A percentile compares a stretch with the other conserved stretches of the same genome.
Evolutionary conservation across 2,329 filamentous ascomycete species (phyloP).

Genomic region (Polytolypa hystricis): DNA sequence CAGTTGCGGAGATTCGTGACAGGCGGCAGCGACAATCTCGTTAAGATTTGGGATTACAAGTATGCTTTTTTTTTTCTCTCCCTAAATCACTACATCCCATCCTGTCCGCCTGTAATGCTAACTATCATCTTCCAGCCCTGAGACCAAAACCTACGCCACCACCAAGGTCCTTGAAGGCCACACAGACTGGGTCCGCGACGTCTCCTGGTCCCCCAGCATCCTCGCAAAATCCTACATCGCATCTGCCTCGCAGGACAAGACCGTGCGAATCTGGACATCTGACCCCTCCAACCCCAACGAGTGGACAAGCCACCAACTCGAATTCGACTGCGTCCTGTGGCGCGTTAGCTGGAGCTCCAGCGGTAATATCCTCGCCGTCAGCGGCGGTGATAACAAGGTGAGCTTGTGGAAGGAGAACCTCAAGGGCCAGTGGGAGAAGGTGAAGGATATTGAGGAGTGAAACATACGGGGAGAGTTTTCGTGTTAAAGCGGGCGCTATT

Average conservation of each 20-base stretch:
- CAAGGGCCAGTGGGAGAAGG: slow-evolving; percentile 90
- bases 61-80: slow-evolving; percentile 19
- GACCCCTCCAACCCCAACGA: slow-evolving; percentile 55
- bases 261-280: slow-evolving; percentile 90
- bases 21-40: slow-evolving; percentile 81
- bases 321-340: slow-evolving; percentile 86
- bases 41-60: slow-evolving; percentile 89
- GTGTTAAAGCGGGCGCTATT: background rate
- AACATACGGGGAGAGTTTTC: background rate
- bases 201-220: slow-evolving; percentile 92
- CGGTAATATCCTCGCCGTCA: slow-evolving; percentile 90
- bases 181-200: slow-evolving; percentile 93
- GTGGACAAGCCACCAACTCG: slow-evolving; percentile 77
- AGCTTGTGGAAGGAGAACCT: slow-evolving; percentile 98
- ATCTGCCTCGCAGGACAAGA: slow-evolving; percentile 90
- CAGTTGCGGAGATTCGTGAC: slow-evolving; percentile 80
- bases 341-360: slow-evolving; percentile 96
- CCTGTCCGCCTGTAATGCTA: slow-evolving; percentile 5
- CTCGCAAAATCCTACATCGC: slow-evolving; percentile 95
- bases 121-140: slow-evolving; percentile 26
- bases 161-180: slow-evolving; percentile 60
- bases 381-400: slow-evolving; percentile 90
- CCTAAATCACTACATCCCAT: background rate
- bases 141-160: slow-evolving; percentile 42
- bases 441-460: slow-evolving; percentile 91